Base-by-base conservation (phyloP, 2,329 filamentous ascomycete genomes). In the Beauveria australis region DNA sequence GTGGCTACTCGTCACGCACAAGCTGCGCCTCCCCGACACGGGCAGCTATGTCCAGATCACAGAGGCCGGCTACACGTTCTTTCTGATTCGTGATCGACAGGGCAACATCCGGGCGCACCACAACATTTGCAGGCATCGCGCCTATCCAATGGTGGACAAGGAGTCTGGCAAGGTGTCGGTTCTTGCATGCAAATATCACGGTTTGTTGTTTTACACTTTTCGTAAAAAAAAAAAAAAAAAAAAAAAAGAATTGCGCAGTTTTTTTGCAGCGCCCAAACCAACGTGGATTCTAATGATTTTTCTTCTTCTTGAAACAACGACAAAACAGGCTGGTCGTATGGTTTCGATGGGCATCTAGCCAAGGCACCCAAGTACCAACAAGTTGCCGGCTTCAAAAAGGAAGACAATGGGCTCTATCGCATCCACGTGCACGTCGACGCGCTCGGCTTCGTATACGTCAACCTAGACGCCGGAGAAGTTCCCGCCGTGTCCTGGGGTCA, bases 1-100 rank as follows among this genome's bases (percentile, higher is more conserved):
- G 66, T 84, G 81, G 81, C 75, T 81, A 41, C 76, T 83, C 48
- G 77, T 79, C 28, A 84, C 82, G 58, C 76, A 67, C 37, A 60
- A 56, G 26, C 44, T 63, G 14, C 60, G 66, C 18, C 64, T 67
- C 47, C 62, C 63, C 7, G 63, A 66, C 10, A 44, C 63, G 0
- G 65, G 66, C 26, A 62, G 65, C 26, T 67, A 63, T 19, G 41
- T 66, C 16, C 59, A 59, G 8, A 63, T 67, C 19, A 62, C 62
- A 8, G 64, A 67, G 24, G 65, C 66, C 3, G 63, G 66, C 2
- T 66, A 66, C 28, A 62, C 62, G 0, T 65, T 67, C 43, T 66
- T 67, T 54, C 55, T 67, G n/a, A 53, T 67, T 4, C 64, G 62
- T 22, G 66, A 67, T 22, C 63, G 66, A 4, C 60, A 66, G 10